phyloP scores from a whole-genome alignment of 1,284 basidiomycete genomes.

The Rhodotorula glutinis region DNA sequence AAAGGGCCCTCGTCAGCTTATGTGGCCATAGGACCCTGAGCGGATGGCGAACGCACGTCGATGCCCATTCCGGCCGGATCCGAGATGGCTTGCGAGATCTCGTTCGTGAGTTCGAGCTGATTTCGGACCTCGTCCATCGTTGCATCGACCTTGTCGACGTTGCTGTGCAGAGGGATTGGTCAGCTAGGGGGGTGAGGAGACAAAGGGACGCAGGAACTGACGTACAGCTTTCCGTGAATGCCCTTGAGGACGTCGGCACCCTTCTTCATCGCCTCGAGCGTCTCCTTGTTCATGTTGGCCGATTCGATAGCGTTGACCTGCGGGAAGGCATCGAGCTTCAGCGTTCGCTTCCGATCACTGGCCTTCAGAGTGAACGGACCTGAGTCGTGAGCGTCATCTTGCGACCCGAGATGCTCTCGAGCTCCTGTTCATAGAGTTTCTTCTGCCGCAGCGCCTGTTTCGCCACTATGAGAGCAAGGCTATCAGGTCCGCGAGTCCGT shows the following conservation, averaged over 20 bases:
- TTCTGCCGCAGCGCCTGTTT: slow-evolving; percentile 90
- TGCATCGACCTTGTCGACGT: slow-evolving; percentile 84
- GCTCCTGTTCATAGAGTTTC: slow-evolving; percentile 83
- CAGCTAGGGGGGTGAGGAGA: neutral
- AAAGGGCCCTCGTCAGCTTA: neutral
- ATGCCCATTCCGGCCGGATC: slow-evolving; percentile 66
- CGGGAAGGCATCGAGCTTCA: neutral
- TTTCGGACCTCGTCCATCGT: slow-evolving; percentile 89
- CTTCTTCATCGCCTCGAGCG: slow-evolving; percentile 96
- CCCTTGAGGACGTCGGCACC: slow-evolving; percentile 85
- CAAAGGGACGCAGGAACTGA: neutral
- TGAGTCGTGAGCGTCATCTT: slow-evolving; percentile 93
- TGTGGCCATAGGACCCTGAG: slow-evolving; percentile 10
- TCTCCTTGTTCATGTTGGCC: slow-evolving; percentile 97
- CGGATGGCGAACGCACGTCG: slow-evolving; percentile 49
- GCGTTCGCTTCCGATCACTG: neutral
- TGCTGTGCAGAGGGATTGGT: slow-evolving; percentile 54
- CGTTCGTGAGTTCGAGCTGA: slow-evolving; percentile 89
- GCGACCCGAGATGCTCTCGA: slow-evolving; percentile 81
- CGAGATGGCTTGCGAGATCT: slow-evolving; percentile 92
- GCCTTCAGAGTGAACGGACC: no score
- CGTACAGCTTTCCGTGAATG: slow-evolving; percentile 88
- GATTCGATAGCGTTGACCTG: slow-evolving; percentile 90
- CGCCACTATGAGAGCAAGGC: slow-evolving; percentile 58
- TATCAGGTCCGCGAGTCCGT: no score